phyloP scores from a whole-genome alignment of 495 filamentous ascomycete species.

The Penicillium bovifimosum region DNA sequence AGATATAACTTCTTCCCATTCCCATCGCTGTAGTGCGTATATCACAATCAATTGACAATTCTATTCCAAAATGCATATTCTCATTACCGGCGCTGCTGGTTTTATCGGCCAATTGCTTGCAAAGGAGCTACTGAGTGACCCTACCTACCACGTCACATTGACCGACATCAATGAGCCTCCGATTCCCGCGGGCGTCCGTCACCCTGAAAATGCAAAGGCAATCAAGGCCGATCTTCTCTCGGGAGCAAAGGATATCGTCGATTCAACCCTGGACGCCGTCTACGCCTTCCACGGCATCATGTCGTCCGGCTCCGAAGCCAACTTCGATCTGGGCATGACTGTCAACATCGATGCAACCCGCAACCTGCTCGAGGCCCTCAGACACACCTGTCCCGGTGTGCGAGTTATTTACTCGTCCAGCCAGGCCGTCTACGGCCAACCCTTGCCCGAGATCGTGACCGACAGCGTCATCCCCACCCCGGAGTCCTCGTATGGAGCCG shows the following conservation, averaged over 20 bases:
- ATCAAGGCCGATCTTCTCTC: conserved; percentile 55
- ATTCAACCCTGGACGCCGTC: conserved; percentile 51
- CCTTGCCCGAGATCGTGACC: conserved; percentile 44
- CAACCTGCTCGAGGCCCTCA: conserved; percentile 53
- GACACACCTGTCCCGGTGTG: conserved; percentile 50
- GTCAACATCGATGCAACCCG: conserved; percentile 69
- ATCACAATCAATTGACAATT: not conserved
- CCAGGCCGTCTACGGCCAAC: conserved; percentile 54
- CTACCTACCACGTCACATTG: conserved; percentile 49
- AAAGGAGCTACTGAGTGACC: conserved; percentile 51
- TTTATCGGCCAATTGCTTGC: conserved; percentile 65
- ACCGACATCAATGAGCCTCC: conserved; percentile 57
- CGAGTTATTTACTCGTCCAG: conserved; percentile 57
- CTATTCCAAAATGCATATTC: conserved; percentile 45
- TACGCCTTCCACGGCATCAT: conserved; percentile 81
- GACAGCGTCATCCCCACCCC: conserved; percentile 59
- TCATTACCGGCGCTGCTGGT: conserved; percentile 65
- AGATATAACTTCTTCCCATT: not conserved
- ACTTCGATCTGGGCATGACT: conserved; percentile 63
- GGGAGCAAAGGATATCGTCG: conserved; percentile 45
- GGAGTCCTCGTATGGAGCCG: conserved; percentile 63
- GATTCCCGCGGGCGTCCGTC: conserved; percentile 44
- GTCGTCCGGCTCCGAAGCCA: conserved; percentile 65
- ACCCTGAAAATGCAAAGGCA: conserved; percentile 49
- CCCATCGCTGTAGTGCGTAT: not conserved